These are phyloP conservation scores for Botrytis aclada DNA, from an alignment of 2,329 filamentous ascomycete species.

Conservation along the genomic window DNA sequence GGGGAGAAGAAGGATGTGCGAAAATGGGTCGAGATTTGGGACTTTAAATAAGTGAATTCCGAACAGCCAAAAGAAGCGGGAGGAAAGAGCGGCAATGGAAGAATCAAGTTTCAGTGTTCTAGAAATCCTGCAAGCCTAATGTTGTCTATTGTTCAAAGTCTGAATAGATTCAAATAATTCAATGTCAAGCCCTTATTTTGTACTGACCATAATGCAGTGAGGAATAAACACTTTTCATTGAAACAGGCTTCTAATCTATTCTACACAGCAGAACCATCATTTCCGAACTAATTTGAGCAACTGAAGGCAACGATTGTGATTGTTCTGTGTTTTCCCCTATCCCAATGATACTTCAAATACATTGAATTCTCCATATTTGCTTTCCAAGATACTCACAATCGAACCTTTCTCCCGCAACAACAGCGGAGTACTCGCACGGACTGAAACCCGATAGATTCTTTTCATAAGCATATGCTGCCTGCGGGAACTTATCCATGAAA, in stretches of 20 bases:
- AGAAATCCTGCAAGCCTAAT: not conserved
- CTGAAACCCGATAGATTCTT: not conserved
- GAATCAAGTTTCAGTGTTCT: not conserved
- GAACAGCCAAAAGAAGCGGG: not conserved
- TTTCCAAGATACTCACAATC: not conserved
- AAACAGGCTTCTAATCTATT: not conserved
- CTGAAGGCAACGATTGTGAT: too few relatives aligned
- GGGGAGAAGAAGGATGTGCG: not conserved
- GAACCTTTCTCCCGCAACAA: not conserved
- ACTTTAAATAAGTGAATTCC: slow-evolving; percentile 10
- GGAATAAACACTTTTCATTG: not conserved
- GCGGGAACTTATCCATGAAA: not conserved
- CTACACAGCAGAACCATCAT: not conserved
- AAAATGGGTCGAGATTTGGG: not conserved
- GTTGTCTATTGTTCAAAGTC: not conserved
- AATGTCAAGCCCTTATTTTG: not conserved
- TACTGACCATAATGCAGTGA: not conserved
- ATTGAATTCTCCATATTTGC: not conserved
- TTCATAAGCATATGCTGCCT: not conserved
- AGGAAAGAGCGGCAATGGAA: not conserved
- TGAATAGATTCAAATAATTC: not conserved
- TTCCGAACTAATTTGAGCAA: not conserved
- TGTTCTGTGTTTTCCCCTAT: not conserved
- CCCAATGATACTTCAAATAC: not conserved
- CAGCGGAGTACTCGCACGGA: not conserved